Evolutionary conservation across 78 protist genomes (phyloP).

Genomic region (Andalucia godoyi): DNA sequence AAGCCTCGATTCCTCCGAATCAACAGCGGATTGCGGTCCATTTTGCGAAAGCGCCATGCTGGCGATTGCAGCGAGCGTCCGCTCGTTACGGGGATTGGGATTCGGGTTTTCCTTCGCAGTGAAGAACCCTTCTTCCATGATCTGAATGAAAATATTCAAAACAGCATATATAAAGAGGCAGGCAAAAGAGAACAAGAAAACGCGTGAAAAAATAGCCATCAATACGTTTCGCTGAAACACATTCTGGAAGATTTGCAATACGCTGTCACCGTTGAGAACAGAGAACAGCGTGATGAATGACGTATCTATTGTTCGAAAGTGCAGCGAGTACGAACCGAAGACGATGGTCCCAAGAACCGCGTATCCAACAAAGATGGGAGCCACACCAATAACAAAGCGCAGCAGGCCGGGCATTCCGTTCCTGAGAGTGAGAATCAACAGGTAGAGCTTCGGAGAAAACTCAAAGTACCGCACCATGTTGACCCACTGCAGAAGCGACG

Average conservation of each 20-base stretch:
- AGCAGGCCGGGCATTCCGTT: background rate
- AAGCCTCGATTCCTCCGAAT: too few species aligned
- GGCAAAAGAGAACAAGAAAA: slow-evolving; percentile 6
- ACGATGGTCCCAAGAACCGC: background rate
- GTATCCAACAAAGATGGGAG: slow-evolving; percentile 24
- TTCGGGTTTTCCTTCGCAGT: too few species aligned
- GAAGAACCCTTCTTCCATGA: slow-evolving; percentile 24
- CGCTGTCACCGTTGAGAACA: slow-evolving; percentile 27
- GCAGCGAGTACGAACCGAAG: slow-evolving; percentile 2
- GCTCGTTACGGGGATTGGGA: too few species aligned
- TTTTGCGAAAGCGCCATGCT: too few species aligned
- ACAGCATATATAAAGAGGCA: slow-evolving; percentile 22
- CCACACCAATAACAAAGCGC: background rate
- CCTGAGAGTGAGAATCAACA: background rate
- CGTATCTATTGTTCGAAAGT: slow-evolving; percentile 7
- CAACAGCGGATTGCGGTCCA: too few species aligned
- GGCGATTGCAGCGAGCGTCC: too few species aligned
- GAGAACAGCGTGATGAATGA: slow-evolving; percentile 22
- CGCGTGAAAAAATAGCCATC: background rate
- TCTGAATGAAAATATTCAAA: slow-evolving; percentile 24
- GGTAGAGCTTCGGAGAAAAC: background rate
- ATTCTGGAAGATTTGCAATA: background rate
- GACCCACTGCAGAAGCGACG: too few species aligned
- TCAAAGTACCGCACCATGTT: too few species aligned
- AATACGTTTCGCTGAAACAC: background rate